Evolutionary conservation across 148 eudicot genomes (phyloP).

Genomic region (Rhododendron williamsianum): DNA sequence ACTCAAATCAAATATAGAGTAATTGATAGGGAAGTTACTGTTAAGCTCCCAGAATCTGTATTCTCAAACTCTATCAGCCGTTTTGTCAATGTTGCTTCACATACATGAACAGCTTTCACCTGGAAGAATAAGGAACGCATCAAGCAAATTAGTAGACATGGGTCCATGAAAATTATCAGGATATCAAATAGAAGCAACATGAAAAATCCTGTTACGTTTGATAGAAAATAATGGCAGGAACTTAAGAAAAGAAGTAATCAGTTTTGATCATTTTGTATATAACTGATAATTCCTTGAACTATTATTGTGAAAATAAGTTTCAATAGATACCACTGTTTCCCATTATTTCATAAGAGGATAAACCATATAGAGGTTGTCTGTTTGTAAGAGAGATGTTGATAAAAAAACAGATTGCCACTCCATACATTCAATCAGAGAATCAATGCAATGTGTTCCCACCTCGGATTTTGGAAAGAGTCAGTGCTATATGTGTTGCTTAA

Average conservation of each 20-base stretch:
- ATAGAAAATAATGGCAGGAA: conserved; percentile 9
- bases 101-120: conserved; percentile 46
- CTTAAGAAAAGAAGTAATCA: conserved; percentile 8
- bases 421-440: neutral
- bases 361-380: neutral
- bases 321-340: neutral
- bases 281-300: neutral
- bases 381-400: neutral
- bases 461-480: neutral
- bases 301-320: neutral
- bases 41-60: conserved; percentile 47
- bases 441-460: neutral
- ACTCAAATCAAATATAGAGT: neutral
- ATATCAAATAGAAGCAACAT: neutral
- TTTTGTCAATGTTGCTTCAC: conserved; percentile 59
- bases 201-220: neutral
- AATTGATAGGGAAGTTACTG: conserved; percentile 21
- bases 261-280: neutral
- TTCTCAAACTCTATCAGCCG: conserved; percentile 53
- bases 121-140: conserved; percentile 1
- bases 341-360: neutral
- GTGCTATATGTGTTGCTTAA: neutral
- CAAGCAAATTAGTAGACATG: neutral
- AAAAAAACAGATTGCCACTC: neutral
- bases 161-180: neutral